Base-by-base conservation (phyloP, 108 stramenopile genomes). In the Chaetoceros tenuissimus region DNA sequence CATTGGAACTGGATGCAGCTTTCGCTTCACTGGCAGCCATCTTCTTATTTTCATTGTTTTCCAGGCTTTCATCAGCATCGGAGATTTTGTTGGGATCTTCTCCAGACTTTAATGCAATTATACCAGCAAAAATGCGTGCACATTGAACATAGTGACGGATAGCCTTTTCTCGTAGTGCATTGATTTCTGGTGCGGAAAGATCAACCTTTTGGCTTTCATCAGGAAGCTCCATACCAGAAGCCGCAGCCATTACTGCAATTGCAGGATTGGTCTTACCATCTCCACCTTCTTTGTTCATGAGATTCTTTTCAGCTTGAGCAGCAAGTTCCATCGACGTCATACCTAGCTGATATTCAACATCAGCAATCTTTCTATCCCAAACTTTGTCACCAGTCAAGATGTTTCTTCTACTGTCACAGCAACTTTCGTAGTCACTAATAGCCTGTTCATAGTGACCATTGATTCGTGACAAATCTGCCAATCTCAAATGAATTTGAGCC, bases 321-420 rank as follows among this genome's bases (percentile, higher is more conserved):
- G 66, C 75, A 20, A 62, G 29, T n/a, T 46, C 24, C 18, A 71
- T 55, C 57, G 77, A 83, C n/a, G 68, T 67, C 40, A 73, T 46
- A 0, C 79, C 91, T 31, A 93, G 51, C 30, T 73, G 61, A 57
- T 79, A 87, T 31, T 82, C 68, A 16, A 59, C 60, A 66, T 93
- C 87, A 20, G 87, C 87, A 30, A 89, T 81, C 58, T 82, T 81
- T 8, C 77, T 76, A 72, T 87, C 73, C 55, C 65, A 81, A 1
- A 27, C 27, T 8, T 67, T 75, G 10, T 80, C 27, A 18, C 51
- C 26, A 1, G 46, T 28, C 22, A 19, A 24, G 31, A 64, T 48
- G 18, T 23, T 28, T 22, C 53, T 34, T 49, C 74, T 74, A 0
- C 78, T 29, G 24, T 64, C 51, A 28, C 88, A 54, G 24, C 83